Conservation (phyloP, 2,329 filamentous ascomycete genomes). For the Alternaria longipes region DNA sequence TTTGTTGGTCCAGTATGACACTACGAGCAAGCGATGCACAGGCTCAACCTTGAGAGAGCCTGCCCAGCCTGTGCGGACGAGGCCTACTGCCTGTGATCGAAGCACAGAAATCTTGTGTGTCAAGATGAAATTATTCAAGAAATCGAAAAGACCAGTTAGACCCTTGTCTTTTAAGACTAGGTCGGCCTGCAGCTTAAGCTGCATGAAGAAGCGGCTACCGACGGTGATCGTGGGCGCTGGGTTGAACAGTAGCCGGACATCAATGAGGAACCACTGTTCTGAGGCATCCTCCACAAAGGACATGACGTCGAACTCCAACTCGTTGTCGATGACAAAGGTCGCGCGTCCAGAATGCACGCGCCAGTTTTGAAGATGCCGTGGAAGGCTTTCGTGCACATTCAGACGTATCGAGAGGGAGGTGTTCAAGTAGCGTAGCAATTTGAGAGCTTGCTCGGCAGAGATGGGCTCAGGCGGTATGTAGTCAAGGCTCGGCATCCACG, state of each 20-base stretch:
- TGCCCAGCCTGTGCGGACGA: constrained; percentile 78
- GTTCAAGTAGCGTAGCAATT: constrained; percentile 81
- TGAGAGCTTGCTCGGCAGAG: constrained; percentile 74
- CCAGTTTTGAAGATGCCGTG: constrained; percentile 79
- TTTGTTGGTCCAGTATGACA: constrained; percentile 88
- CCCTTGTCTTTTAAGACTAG: constrained; percentile 73
- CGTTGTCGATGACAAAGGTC: constrained; percentile 81
- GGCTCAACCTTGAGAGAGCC: constrained; percentile 80
- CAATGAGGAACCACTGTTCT: constrained; percentile 92
- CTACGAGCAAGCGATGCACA: constrained; percentile 80
- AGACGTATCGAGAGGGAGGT: constrained; percentile 82
- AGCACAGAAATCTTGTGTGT: constrained; percentile 91
- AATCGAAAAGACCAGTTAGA: constrained; percentile 81
- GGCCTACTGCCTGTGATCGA: constrained; percentile 75
- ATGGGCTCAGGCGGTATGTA: constrained; percentile 80
- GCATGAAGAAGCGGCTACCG: constrained; percentile 66
- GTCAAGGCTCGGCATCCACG: constrained; percentile 81
- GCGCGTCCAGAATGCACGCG: constrained; percentile 84
- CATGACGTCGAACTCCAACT: constrained; percentile 93
- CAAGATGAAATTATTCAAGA: constrained; percentile 85
- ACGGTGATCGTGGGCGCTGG: constrained; percentile 70
- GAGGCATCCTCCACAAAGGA: constrained; percentile 85
- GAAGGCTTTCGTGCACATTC: constrained; percentile 85
- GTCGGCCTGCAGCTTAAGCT: constrained; percentile 78
- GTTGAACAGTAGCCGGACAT: constrained; percentile 83